Evolutionary conservation across 495 filamentous ascomycete species (phyloP).

Genomic region (Neurospora sp.): DNA sequence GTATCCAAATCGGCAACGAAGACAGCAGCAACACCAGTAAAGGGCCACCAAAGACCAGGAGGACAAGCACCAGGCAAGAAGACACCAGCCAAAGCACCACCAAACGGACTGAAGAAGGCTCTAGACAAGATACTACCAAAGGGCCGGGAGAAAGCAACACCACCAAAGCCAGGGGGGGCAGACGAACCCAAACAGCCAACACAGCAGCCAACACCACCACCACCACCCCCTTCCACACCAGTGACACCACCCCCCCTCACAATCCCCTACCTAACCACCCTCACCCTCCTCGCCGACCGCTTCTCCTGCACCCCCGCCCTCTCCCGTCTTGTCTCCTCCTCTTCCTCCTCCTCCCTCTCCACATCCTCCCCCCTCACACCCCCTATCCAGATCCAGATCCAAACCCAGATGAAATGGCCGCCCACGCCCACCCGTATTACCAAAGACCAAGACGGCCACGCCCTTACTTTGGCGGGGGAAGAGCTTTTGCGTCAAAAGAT

Average conservation of each 20-base stretch:
- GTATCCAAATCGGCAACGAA: too few relatives aligned
- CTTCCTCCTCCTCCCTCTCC: neutral
- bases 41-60: neutral
- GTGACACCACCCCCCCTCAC: slow-evolving; percentile 14
- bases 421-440: slow-evolving; percentile 26
- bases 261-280: slow-evolving; percentile 46
- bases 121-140: neutral
- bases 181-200: neutral
- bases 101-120: neutral
- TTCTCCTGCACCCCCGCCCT: slow-evolving; percentile 46
- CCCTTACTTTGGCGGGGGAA: slow-evolving; percentile 29
- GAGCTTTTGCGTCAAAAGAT: slow-evolving; percentile 53
- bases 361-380: neutral
- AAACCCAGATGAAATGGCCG: slow-evolving; percentile 36
- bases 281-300: slow-evolving; percentile 57
- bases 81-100: neutral
- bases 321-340: slow-evolving; percentile 25
- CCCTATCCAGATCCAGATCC: neutral
- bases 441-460: slow-evolving; percentile 26
- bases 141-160: too few relatives aligned
- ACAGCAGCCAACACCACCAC: neutral
- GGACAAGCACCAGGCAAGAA: neutral
- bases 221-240: neutral
- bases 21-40: neutral
- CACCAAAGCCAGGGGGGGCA: neutral